A percentile compares a stretch with the other conserved stretches of the same genome.
Evolutionary conservation across 192 early-diverging fungal species (phyloP).

Genomic region (Entrophospora sp.): DNA sequence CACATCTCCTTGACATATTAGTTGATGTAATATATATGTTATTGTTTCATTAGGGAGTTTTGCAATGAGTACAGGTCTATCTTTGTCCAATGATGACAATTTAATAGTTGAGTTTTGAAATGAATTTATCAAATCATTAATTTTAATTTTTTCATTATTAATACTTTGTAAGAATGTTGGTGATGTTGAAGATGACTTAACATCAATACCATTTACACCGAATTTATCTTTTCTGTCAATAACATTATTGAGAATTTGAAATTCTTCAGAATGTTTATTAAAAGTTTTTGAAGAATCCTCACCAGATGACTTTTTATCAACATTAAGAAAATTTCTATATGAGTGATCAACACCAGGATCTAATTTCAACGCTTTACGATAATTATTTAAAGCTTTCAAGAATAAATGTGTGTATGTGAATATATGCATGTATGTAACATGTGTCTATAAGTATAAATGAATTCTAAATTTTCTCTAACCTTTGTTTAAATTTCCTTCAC

Average conservation of each 20-base stretch:
- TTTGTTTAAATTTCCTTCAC: constrained; percentile 29
- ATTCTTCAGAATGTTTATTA: constrained; percentile 2
- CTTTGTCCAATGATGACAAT: constrained; percentile 21
- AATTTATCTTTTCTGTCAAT: too few species aligned
- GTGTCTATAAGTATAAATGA: too few species aligned
- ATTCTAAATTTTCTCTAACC: too few species aligned
- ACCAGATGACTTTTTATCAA: neutral
- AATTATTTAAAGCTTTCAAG: constrained; percentile 23
- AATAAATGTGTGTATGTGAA: neutral
- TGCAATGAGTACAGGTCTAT: constrained; percentile 26
- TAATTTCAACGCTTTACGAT: constrained; percentile 29
- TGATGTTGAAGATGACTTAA: too few species aligned
- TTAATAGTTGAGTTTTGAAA: constrained; percentile 11
- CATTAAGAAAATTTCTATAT: constrained; percentile 23
- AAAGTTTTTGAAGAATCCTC: neutral
- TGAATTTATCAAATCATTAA: neutral
- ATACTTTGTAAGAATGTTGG: too few species aligned
- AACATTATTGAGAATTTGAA: too few species aligned
- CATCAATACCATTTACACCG: too few species aligned
- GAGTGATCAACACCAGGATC: constrained; percentile 24
- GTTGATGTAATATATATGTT: constrained; percentile 18
- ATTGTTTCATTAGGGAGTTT: constrained; percentile 32
- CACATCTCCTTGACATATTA: constrained; percentile 21
- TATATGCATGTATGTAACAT: too few species aligned
- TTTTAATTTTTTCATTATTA: neutral